Evolutionary conservation across 2,329 filamentous ascomycete species (phyloP).

Genomic region (Pyrenophora graminea): DNA sequence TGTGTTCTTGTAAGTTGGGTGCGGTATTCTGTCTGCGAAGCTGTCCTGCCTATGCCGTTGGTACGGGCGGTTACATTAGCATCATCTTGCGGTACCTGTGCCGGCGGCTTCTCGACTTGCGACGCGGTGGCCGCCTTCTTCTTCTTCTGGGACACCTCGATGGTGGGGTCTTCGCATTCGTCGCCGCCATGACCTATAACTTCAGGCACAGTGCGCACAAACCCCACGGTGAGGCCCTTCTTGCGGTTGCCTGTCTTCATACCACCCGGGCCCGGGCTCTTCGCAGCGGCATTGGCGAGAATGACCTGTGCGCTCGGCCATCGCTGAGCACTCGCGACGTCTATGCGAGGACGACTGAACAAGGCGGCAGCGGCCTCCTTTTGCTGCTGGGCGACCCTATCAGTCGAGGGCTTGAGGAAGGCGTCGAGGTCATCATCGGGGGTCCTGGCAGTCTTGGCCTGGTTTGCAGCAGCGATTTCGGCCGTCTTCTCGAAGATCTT

Average conservation of each 20-base stretch:
- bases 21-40: constrained; percentile 31
- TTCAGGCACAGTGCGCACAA: constrained; percentile 72
- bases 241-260: constrained; percentile 49
- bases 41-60: constrained; percentile 34
- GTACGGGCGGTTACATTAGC: constrained; percentile 31
- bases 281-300: constrained; percentile 40
- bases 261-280: constrained; percentile 44
- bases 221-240: constrained; percentile 75
- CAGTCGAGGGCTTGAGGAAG: constrained; percentile 61
- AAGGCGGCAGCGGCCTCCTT: constrained; percentile 35
- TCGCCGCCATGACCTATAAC: constrained; percentile 92
- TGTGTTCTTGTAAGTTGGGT: constrained; percentile 41
- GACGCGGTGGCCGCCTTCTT: constrained; percentile 47
- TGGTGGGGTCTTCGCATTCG: constrained; percentile 72
- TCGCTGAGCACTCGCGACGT: constrained; percentile 55
- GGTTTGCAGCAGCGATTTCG: constrained; percentile 41
- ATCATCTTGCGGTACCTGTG: constrained; percentile 37
- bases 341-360: constrained; percentile 49
- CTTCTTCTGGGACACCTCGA: constrained; percentile 69
- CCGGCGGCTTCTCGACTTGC: constrained; percentile 20
- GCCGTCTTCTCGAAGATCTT: constrained; percentile 52
- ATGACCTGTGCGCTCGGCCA: constrained; percentile 57
- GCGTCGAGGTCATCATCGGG: constrained; percentile 56
- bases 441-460: constrained; percentile 29
- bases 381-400: constrained; percentile 46